Conservation (phyloP, 768 basidiomycete genomes). For the Gyrodon lividus region DNA sequence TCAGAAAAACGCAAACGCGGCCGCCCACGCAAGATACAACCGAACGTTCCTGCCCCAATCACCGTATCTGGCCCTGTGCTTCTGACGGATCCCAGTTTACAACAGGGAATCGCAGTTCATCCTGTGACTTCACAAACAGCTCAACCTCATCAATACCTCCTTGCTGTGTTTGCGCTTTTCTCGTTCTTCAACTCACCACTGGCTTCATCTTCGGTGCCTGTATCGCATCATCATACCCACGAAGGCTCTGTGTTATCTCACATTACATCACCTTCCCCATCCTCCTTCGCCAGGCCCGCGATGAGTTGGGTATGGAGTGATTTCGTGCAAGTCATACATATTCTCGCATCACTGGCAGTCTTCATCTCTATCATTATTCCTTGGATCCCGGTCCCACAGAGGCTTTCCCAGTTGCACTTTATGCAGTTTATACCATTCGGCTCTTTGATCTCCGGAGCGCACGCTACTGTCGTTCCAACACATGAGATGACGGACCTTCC, state of each 20-base stretch:
- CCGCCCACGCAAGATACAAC: constrained; percentile 70
- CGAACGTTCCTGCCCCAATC: constrained; percentile 40
- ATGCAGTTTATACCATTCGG: constrained; percentile 28
- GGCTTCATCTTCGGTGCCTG: constrained; percentile 39
- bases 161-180: constrained; percentile 81
- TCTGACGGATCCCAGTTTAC: constrained; percentile 15
- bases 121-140: constrained; percentile 10
- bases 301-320: constrained; percentile 48
- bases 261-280: constrained; percentile 19
- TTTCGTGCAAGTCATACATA: constrained; percentile 60
- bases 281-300: constrained; percentile 17
- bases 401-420: constrained; percentile 21
- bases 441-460: constrained; percentile 8
- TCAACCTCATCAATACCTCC: constrained; percentile 61
- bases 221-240: constrained; percentile 45
- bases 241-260: constrained; percentile 57
- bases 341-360: constrained; percentile 62
- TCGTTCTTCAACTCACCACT: constrained; percentile 82
- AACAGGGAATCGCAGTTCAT: constrained; percentile 14
- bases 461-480: neutral
- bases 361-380: constrained; percentile 55
- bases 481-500: constrained; percentile 17
- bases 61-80: constrained; percentile 23
- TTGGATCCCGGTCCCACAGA: constrained; percentile 38
- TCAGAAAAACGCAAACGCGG: constrained; percentile 85